Evolutionary conservation across 1,284 basidiomycete genomes (phyloP), one percentile per base, ranked within the genome.

Genomic region (Fomitopsis schrenkii): DNA sequence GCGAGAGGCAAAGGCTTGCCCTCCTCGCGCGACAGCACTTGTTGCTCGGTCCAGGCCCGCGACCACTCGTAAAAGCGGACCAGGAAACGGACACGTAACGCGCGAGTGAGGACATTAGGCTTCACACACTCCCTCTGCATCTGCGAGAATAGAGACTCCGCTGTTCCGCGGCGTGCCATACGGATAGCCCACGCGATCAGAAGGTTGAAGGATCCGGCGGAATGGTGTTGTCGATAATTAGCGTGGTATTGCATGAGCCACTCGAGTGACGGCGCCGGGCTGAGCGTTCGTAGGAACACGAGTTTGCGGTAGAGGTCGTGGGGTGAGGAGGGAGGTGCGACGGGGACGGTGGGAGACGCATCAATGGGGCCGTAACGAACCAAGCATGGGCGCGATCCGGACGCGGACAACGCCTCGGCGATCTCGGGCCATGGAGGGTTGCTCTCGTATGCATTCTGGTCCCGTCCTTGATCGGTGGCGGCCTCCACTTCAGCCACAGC

Each of bases 261-360:
- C 22, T 63, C 56, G 14, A 66, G 46, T n/a, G 59, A 53, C 28
- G 62, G 44, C 35, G 57, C 61, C 8, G 64, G 63, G 1, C n/a
- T 28, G 15, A 45, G 50, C 5, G 73, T 74, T 28, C 78, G 64
- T 55, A 81, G 72, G 63, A 70, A 68, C 57, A 82, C 66, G 50
- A 88, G 73, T 67, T 83, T 83, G 48, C 73, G 72, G 68, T 78
- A 78, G 0, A 87, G 72, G 0, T 75, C 72, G 19, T n/a, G 17
- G n/a, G 61, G 22, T 17, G 52, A 55, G 7, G 28, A 12, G 40
- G 61, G 57, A 10, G n/a, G n/a, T 26, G 61, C 42, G 8, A 42
- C 36, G 19, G 36, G 42, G 19, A 12, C 2, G 33, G 44, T 28
- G 15, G 38, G 36, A 19, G 28, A 19, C 10, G 12, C 28, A 15